Base-by-base conservation (phyloP, 2,329 filamentous ascomycete genomes). In the Colletotrichum spinosum region DNA sequence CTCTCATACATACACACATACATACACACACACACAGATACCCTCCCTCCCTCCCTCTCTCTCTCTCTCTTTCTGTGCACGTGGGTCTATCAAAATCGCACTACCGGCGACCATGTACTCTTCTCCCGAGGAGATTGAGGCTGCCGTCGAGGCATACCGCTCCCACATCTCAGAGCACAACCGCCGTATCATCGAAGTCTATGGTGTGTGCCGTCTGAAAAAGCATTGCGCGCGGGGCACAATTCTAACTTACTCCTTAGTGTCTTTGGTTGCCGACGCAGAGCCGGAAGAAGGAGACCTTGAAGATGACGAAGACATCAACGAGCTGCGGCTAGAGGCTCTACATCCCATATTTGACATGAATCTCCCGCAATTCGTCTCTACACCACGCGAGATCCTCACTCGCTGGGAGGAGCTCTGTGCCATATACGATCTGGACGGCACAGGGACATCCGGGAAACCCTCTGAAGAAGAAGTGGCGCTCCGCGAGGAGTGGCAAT, bases 81-180 rank as follows among this genome's bases (percentile, higher is more conserved):
- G 25, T 25, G 25, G 3, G 25, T 25, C 25, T 25, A 4, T 25
- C 25, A 25, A 25, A 25, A 25, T 25, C 25, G 25, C 25, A 25
- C 25, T 25, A 25, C 2, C 2, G 4, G 25, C 25, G 25, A 25
- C 25, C 38, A 34, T 56, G 11, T 41, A 55, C 41, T 17, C 11
- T 11, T 13, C 59, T 33, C 49, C 59, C 45, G 39, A 35, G 17
- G 33, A 62, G 49, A 54, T 52, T 8, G 6, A 35, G 42, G 45
- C 25, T 37, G 41, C 46, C 35, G 52, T n/a, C 33, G 25, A 42
- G 33, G 42, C 42, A 15, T 44, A 44, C 42, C 42, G 42, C 13
- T 13, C 6, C 6, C 42, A 15, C 10, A 44, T 44, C 42, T 13
- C 42, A 8, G 42, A 12, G 9, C 37, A 49, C 25, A 49, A 49